Base-by-base conservation (phyloP, 257 asterid genomes). In the Solanum dulcamara region DNA sequence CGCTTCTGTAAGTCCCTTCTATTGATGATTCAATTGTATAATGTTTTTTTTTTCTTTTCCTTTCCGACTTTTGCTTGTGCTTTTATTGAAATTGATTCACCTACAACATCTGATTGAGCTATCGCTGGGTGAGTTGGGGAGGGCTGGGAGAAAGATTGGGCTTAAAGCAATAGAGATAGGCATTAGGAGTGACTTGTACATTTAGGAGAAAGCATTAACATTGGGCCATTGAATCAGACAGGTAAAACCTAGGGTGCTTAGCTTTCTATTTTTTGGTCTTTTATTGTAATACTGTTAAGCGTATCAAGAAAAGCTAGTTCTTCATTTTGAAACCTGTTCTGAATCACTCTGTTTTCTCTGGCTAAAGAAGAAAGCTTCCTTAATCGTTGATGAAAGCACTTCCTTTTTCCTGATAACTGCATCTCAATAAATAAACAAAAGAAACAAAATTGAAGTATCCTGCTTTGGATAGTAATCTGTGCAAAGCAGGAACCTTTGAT, bases 1-100 rank as follows among this genome's bases (percentile, higher is more conserved):
- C 71, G 99, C 99, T 74, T 97, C 98, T 83, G 99, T 97, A 89
- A 94, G 99, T 91, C 88, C 85, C 44, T 80, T 62, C 24, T 83
- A 33, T 50, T 51, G 57, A 67, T 84, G 44, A 50, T 70, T 81
- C 80, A 62, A 59, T 64, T 71, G 53, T 50, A 10, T 35, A 70
- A 0, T 4, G 17, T 55, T 72, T 46, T 42, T 24, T 26, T 14
- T 30, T 35, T 14, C 48, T 10, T 30, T 35, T 28, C 12, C 13
- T 50, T 81, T 42, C 40, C 33, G 5, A 20, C 82, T 13, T 51
- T 7, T 10, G 17, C 53, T 75, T 15, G 60, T 86, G 83, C 81
- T 86, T 70, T 80, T 81, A 38, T 38, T 53, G 38, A 50, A 66
- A 38, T 53, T 5, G 48, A 48, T 30, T 17, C 24, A 28, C 83